A percentile compares a stretch with the other conserved stretches of the same genome.
Conservation (phyloP, 768 basidiomycete genomes). For the Mycena floridula region DNA sequence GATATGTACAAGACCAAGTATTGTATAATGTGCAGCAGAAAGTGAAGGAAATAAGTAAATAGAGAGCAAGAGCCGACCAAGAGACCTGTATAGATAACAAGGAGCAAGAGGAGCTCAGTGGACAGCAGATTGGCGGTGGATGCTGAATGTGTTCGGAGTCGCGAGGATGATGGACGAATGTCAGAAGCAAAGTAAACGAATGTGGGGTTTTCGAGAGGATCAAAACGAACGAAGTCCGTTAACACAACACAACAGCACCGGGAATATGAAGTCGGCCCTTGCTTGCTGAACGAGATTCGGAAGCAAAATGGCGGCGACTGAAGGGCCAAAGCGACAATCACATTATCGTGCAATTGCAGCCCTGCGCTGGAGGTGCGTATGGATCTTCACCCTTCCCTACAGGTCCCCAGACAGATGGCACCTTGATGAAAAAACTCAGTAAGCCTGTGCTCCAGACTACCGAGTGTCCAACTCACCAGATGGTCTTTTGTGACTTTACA, state of each 20-base stretch:
- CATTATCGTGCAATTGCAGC: slow-evolving; percentile 71
- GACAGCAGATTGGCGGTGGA: too few relatives aligned
- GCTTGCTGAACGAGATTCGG: not conserved
- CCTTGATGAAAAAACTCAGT: slow-evolving; percentile 36
- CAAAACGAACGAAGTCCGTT: not conserved
- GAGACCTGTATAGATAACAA: not conserved
- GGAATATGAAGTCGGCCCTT: too few relatives aligned
- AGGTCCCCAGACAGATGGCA: slow-evolving; percentile 93
- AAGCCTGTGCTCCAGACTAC: slow-evolving; percentile 4
- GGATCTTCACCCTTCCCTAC: slow-evolving; percentile 88
- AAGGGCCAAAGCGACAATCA: slow-evolving; percentile 26
- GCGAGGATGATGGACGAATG: too few relatives aligned
- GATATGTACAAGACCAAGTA: not conserved
- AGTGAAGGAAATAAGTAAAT: not conserved
- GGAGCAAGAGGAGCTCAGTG: not conserved
- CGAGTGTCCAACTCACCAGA: slow-evolving; percentile 47
- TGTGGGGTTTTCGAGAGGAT: not conserved
- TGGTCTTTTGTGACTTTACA: slow-evolving; percentile 92
- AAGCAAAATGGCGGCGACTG: slow-evolving; percentile 1
- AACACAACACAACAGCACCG: slow-evolving; percentile 8
- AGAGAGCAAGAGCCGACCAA: not conserved
- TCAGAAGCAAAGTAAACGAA: not conserved
- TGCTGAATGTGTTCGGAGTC: too few relatives aligned
- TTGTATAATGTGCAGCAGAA: not conserved
- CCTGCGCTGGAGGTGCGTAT: slow-evolving; percentile 75